phyloP scores from a whole-genome alignment of 345 rosid genomes.

The Corchorus olitorius region DNA sequence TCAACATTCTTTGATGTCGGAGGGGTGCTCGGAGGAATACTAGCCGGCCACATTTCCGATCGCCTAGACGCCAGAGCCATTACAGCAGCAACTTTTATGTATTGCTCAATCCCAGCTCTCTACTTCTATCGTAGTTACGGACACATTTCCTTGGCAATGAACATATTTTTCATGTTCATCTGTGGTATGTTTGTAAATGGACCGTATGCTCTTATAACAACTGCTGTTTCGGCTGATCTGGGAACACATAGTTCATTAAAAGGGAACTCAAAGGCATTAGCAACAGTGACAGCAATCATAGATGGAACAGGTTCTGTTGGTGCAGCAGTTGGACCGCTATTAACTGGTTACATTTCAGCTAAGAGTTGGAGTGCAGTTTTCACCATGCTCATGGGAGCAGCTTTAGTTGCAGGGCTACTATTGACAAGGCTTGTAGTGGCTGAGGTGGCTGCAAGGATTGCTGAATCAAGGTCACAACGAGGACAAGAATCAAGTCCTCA shows the following conservation, averaged over 20 bases:
- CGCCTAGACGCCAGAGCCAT: slow-evolving; percentile 80
- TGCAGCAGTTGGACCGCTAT: slow-evolving; percentile 91
- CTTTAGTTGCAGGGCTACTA: slow-evolving; percentile 75
- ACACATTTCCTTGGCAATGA: slow-evolving; percentile 59
- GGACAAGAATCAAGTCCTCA: slow-evolving; percentile 25
- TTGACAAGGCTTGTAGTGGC: slow-evolving; percentile 77
- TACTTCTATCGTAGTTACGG: slow-evolving; percentile 85
- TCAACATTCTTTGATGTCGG: slow-evolving; percentile 93
- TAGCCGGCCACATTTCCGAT: slow-evolving; percentile 94
- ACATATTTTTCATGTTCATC: slow-evolving; percentile 69
- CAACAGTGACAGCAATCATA: slow-evolving; percentile 95
- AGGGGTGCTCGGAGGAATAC: slow-evolving; percentile 92
- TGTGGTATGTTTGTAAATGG: slow-evolving; percentile 93
- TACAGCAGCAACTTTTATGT: slow-evolving; percentile 93
- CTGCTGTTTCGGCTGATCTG: slow-evolving; percentile 93
- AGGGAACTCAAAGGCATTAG: slow-evolving; percentile 90
- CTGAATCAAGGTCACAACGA: slow-evolving; percentile 44
- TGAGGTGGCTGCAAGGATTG: slow-evolving; percentile 71
- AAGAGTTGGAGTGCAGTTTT: slow-evolving; percentile 90
- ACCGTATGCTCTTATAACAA: slow-evolving; percentile 91
- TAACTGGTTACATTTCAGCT: slow-evolving; percentile 87
- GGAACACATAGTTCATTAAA: slow-evolving; percentile 91
- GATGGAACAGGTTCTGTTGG: slow-evolving; percentile 98
- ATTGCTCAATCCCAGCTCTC: slow-evolving; percentile 87
- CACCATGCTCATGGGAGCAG: slow-evolving; percentile 90